Evolutionary conservation across 2,329 filamentous ascomycete genomes (phyloP), one percentile per base, ranked within the genome.

Genomic region (Sphaceloma murrayae): DNA sequence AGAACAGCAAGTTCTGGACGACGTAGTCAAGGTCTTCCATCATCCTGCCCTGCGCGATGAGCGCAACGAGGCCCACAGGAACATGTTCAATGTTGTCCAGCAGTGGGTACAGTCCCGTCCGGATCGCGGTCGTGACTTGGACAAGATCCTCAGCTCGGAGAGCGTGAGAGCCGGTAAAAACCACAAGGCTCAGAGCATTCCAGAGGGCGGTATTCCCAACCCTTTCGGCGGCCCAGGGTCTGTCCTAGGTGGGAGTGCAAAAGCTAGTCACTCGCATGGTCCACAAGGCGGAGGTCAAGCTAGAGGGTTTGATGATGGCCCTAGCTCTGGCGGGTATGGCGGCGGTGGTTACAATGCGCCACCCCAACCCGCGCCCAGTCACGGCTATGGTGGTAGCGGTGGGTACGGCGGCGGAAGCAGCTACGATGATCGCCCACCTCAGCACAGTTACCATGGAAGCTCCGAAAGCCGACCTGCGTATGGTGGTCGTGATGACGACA

Each of bases 21-120:
- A 96, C 53, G 77, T 93, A 30, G 67, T 87, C 34, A 76, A 77
- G 17, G 79, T 85, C 8, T 94, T 96, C 67, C 91, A 98, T 61
- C 91, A 98, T 59, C 91, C 91, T 1, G 82, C 83, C 5, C 69
- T 86, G 21, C 80, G 89, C 17, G 75, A 91, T 53, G 78, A 83
- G 45, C 69, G 72, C 46, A 68, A 84, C 46, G 84, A 94, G 59
- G 79, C 91, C 19, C 91, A 96, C 52, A 74, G 77, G 33, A 79
- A 80, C 43, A 98, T 98, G 91, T 96, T 85, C 65, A 73, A 78
- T 45, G 85, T 83, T 0, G 86, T 98, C 2, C 75, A 83, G 55
- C 72, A 75, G 48, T 98, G 89, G 89, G 80, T 77, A 0, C 74
- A 85, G 39, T 74, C 79, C 52, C 73, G 80, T 46, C 70, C 78